Base-by-base conservation (phyloP, 306 rosid genomes). In the Dryas drummondii region DNA sequence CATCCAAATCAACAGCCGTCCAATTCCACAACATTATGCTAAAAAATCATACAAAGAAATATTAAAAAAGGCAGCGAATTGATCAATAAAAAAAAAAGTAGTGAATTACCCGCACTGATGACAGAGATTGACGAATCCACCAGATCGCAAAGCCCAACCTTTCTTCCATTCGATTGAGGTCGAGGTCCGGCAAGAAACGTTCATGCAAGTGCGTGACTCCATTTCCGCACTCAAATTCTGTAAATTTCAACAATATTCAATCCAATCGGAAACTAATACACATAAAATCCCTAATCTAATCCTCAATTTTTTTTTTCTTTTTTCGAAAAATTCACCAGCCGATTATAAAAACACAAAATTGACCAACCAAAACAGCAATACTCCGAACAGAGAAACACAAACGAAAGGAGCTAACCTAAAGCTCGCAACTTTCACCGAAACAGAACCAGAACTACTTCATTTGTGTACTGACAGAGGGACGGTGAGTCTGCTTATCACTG, bases 141-240 rank as follows among this genome's bases (percentile, higher is more conserved):
- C 97, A 72, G 97, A 94, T 94, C 97, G 96, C 83, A 94, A 80
- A 45, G 89, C 77, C 98, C 98, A 94, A 55, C 97, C 98, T 86
- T 84, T 91, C 55, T 85, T 90, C 98, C 97, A 94, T 51, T 88
- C 90, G 68, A 76, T 81, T 79, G 97, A 84, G 68, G 86, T 81
- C 53, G 87, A 82, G 22, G 87, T 73, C 54, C 87, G 85, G 78
- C 98, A 94, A 58, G 86, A 82, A 69, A 72, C 84, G 82, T 91
- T 94, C 96, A 87, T 81, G 84, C 98, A 94, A 70, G 82, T 71
- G 66, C 79, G 81, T 63, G 87, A 83, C 88, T 81, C 96, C 98
- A 94, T 94, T 83, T 76, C 68, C 63, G 13, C 46, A 52, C 70
- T 45, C 61, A 57, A 66, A 72, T 62, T 52, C 78, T 68, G 27